Evolutionary conservation across 306 rosid species (phyloP), one percentile per base, ranked within the genome.

Genomic region (Coriaria nepalensis): DNA sequence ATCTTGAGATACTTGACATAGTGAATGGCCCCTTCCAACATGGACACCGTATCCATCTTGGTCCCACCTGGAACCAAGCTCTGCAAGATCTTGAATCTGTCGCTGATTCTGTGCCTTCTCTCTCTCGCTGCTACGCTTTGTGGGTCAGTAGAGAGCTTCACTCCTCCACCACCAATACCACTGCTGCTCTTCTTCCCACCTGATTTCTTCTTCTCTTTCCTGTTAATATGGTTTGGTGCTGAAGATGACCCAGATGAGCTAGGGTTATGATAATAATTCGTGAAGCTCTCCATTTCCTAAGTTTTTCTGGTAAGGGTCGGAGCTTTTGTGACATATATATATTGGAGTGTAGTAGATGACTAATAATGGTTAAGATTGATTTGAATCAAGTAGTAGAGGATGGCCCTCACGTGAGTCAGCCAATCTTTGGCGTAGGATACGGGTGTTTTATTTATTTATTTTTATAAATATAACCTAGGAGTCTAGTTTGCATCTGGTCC

Each of bases 61-160:
- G 66, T 75, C 15, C 95, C 96, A 0, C 96, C 95, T 5, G 96
- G 96, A 8, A 88, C 86, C 69, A 88, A 66, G 68, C 96, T 83
- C 56, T 83, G 88, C 54, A 88, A 55, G 65, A 77, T 81, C 86
- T 88, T 88, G 72, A 88, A 88, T 56, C 95, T 47, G 35, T 83
- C 90, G 60, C 95, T 83, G 68, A 88, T 88, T 33, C 96, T 50
- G 42, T 88, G 96, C 63, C 96, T 64, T 52, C 96, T 61, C 55
- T 83, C 90, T 15, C 96, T 65, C 0, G 96, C 96, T 0, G 96
- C 96, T 50, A 88, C 86, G 59, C 96, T 83, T 36, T 88, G 96
- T 9, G 96, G 95, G 49, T 88, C 95, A 2, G 90, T 88, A 0
- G 96, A 88, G 6, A 88, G 93, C 69, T 62, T 81, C 80, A 76